phyloP scores from a whole-genome alignment of 805 yeast species.

The Maudiozyma bulderi region DNA sequence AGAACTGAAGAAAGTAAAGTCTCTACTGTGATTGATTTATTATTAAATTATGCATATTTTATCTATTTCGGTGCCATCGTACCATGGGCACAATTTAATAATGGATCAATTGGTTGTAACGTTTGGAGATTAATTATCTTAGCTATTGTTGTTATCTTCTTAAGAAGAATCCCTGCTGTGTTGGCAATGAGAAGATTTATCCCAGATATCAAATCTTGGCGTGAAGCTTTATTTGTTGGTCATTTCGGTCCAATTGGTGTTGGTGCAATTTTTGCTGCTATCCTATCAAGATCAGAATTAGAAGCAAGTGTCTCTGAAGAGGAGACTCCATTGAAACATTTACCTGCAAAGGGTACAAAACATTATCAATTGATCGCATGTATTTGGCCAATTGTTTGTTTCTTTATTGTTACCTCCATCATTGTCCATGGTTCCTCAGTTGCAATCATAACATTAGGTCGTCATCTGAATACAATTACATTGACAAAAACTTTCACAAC shows the following conservation, averaged over 20 bases:
- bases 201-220: conserved; percentile 84
- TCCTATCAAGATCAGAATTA: conserved; percentile 63
- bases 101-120: conserved; percentile 47
- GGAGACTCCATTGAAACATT: conserved; percentile 45
- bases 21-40: conserved; percentile 79
- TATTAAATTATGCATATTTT: conserved; percentile 76
- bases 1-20: conserved; percentile 80
- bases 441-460: conserved; percentile 66
- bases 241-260: conserved; percentile 97
- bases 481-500: conserved; percentile 85
- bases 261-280: conserved; percentile 80
- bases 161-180: conserved; percentile 79
- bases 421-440: conserved; percentile 88
- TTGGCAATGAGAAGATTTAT: conserved; percentile 63
- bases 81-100: conserved; percentile 78
- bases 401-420: conserved; percentile 71
- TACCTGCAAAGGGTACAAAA: conserved; percentile 39
- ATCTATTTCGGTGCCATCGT: conserved; percentile 85
- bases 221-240: conserved; percentile 89
- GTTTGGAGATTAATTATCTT: conserved; percentile 74
- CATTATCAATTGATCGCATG: conserved; percentile 51
- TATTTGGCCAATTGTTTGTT: conserved; percentile 79
- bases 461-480: conserved; percentile 83
- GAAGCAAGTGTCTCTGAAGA: conserved; percentile 43
- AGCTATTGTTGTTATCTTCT: conserved; percentile 62